Evolutionary conservation across 305 asterid genomes (phyloP), one percentile per base, ranked within the genome.

Genomic region (Stenogyne calaminthoides): DNA sequence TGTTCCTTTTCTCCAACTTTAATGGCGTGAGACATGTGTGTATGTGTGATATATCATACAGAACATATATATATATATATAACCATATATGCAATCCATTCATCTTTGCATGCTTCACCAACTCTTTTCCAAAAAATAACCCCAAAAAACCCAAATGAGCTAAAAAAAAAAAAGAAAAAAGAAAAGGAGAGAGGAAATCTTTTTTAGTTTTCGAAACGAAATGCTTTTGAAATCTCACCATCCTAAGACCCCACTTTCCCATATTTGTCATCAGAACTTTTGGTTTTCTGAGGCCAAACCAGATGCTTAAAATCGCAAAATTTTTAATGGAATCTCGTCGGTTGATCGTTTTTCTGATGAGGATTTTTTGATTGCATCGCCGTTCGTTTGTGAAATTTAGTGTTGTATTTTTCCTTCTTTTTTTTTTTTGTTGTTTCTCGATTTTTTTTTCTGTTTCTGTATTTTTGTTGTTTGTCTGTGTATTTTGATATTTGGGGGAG

Each of bases 41-140:
- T 72, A 49, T 80, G 78, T 79, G 81, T 67, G 65, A 15, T 27
- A 19, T 76, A 69, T 34, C 29, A 62, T 60, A 63, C 59, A 70
- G 71, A 42, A 58, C 10, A 54, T 64, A 54, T 77, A 69, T 70
- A 62, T 73, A 42, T 9, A 32, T 42, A 46, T 69, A 65, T 46
- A 39, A 18, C 70, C 79, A 77, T 47, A n/a, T 77, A 72, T 69
- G 63, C 69, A 76, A 77, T 71, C 80, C 87, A 74, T 86, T 80
- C 83, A 81, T 82, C 91, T 89, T 89, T 87, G 94, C 92, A 91
- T 89, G 92, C 88, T 83, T 80, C 85, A 88, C 89, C 96, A 86
- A 86, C 89, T 87, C 87, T 73, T 83, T 75, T 66, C 79, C 73
- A 19, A 63, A 64, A 49, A 73, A 83, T n/a, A 80, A 72, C 56